Conservation (phyloP, 1,284 basidiomycete genomes). For the Ustilago loliicola region DNA sequence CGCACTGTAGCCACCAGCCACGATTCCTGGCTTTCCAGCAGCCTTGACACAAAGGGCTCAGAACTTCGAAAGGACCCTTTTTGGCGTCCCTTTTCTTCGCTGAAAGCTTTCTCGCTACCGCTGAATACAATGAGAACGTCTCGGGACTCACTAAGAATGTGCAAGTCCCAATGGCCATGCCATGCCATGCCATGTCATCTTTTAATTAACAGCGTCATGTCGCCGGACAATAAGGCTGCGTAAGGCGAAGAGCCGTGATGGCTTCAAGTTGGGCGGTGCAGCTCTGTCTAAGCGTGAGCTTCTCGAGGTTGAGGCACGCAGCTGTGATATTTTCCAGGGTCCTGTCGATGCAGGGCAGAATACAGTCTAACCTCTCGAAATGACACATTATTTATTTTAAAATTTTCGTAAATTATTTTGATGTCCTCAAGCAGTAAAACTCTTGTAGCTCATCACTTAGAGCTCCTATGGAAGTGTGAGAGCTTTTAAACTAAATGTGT, state of each 20-base stretch:
- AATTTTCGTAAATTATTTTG: no score
- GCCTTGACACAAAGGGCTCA: not conserved
- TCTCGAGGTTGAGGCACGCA: no score
- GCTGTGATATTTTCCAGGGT: not conserved
- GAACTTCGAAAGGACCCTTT: not conserved
- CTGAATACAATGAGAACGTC: not conserved
- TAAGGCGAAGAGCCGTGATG: not conserved
- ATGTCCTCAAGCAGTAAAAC: no score
- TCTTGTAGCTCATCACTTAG: no score
- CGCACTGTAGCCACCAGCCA: not conserved
- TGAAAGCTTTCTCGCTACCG: not conserved
- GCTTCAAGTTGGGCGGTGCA: not conserved
- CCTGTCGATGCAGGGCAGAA: not conserved
- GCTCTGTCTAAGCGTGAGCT: not conserved
- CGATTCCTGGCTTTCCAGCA: constrained; percentile 6
- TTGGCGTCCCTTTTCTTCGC: not conserved
- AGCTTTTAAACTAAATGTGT: no score
- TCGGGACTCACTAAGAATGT: not conserved
- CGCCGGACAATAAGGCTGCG: not conserved
- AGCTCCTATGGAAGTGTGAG: no score
- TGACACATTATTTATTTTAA: no score
- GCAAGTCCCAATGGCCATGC: no score
- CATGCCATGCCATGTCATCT: not conserved
- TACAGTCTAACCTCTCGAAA: no score
- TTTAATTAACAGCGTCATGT: not conserved